Evolutionary conservation across 331 rosid species (phyloP).

Genomic region (Quercus lobata): DNA sequence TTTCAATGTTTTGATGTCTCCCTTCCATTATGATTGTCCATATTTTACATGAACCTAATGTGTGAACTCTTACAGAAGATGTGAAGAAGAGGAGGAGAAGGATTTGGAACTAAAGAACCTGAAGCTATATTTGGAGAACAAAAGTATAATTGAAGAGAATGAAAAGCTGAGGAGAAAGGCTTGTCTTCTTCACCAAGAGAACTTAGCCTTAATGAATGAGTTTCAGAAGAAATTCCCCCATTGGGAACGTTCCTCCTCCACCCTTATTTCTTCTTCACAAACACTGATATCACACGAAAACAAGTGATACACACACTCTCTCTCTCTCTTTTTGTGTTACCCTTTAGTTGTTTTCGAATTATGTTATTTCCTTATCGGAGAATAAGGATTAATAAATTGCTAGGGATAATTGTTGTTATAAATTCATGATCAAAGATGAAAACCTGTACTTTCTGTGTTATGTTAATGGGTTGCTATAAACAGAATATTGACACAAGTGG

Average conservation of each 20-base stretch:
- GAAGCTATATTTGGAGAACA: conserved; percentile 45
- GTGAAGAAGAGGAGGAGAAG: conserved; percentile 13
- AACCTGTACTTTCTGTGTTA: neutral
- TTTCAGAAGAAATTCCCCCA: conserved; percentile 31
- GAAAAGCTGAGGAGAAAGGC: conserved; percentile 41
- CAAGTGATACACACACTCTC: neutral
- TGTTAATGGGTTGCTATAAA: neutral
- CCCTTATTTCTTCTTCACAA: conserved; percentile 13
- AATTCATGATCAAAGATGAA: neutral
- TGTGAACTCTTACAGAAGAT: conserved; percentile 8
- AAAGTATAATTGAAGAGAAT: conserved; percentile 44
- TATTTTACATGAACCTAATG: neutral
- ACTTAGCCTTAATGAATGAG: conserved; percentile 28
- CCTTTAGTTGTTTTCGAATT: neutral
- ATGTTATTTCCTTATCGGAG: neutral
- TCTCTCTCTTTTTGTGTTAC: neutral
- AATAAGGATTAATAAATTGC: neutral
- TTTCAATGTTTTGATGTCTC: neutral
- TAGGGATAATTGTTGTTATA: neutral
- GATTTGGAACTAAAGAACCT: conserved; percentile 37
- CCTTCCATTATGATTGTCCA: neutral
- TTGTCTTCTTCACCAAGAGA: conserved; percentile 42
- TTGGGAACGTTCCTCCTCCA: conserved; percentile 12
- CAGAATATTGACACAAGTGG: neutral
- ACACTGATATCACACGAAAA: neutral